Evolutionary conservation across 257 asterid genomes (phyloP).

Genomic region (Anisodus acutangulus): DNA sequence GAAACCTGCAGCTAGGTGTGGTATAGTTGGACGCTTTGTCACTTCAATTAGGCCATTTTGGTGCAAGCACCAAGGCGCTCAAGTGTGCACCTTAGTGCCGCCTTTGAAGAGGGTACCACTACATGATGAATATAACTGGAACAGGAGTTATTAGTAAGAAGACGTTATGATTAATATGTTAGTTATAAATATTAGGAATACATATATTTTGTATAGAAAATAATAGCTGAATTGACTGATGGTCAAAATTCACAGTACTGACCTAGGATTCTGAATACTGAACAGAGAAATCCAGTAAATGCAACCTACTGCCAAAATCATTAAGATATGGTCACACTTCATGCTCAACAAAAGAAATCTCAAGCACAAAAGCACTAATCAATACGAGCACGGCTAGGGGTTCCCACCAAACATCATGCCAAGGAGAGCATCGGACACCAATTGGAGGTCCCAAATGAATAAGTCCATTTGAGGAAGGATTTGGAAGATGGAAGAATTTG

Average conservation of each 20-base stretch:
- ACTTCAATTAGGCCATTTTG: not conserved
- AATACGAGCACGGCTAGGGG: not conserved
- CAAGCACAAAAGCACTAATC: not conserved
- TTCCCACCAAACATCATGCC: not conserved
- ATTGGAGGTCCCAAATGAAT: not conserved
- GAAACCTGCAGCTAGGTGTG: constrained; percentile 15
- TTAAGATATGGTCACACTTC: constrained; percentile 17
- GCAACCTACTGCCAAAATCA: not conserved
- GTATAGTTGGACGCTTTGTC: not conserved
- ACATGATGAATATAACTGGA: constrained; percentile 20
- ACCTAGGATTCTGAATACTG: constrained; percentile 19
- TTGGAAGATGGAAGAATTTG: not conserved
- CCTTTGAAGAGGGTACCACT: constrained; percentile 3
- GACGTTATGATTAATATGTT: not conserved
- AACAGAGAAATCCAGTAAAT: constrained; percentile 1
- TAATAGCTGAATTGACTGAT: not conserved
- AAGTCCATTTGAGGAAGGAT: not conserved
- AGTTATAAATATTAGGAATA: not conserved
- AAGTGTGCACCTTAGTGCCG: not conserved
- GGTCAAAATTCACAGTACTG: not conserved
- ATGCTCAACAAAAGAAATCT: not conserved
- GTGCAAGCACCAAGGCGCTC: not conserved
- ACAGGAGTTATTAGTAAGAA: not conserved
- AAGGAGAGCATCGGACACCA: constrained; percentile 23
- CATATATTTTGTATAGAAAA: not conserved